Evolutionary conservation across 768 basidiomycete genomes (phyloP).

Genomic region (Mycena epipterygia): DNA sequence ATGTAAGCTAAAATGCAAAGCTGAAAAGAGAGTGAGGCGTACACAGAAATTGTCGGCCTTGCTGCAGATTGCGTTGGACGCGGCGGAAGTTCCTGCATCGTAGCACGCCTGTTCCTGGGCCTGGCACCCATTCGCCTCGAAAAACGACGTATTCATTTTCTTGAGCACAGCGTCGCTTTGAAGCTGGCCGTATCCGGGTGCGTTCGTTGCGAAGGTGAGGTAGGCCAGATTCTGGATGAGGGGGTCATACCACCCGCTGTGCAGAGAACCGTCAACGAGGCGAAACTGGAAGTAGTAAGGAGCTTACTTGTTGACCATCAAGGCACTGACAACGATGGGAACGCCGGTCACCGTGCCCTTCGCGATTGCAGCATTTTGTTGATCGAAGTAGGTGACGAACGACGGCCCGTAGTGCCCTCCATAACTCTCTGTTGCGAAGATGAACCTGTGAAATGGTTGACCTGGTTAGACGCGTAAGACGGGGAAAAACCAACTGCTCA

Average conservation of each 20-base stretch:
- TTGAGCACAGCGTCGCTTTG: conserved; percentile 60
- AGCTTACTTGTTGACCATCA: conserved; percentile 74
- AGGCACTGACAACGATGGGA: conserved; percentile 65
- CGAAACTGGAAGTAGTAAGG: not conserved
- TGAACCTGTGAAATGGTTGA: conserved; percentile 56
- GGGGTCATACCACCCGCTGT: conserved; percentile 77
- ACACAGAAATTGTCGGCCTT: conserved; percentile 71
- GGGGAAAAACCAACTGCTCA: conserved; percentile 44
- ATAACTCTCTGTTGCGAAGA: conserved; percentile 74
- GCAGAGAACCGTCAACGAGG: not conserved
- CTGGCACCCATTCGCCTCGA: conserved; percentile 62
- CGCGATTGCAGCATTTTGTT: conserved; percentile 69
- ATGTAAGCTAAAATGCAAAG: not conserved
- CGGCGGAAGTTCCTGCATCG: conserved; percentile 60
- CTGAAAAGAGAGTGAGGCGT: conserved; percentile 35
- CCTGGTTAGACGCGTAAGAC: not conserved
- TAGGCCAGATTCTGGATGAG: conserved; percentile 74
- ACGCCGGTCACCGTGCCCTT: conserved; percentile 61
- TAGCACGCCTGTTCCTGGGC: conserved; percentile 70
- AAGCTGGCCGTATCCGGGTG: conserved; percentile 77
- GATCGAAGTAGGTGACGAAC: conserved; percentile 74
- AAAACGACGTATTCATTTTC: conserved; percentile 64
- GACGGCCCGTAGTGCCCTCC: conserved; percentile 76
- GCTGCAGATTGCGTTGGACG: conserved; percentile 64
- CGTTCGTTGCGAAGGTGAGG: conserved; percentile 69